Percentiles rank a stretch among this genome's conserved stretches.
Evolutionary conservation across 2,329 filamentous ascomycete species (phyloP).

Genomic region (Aspergillus arachidicola): DNA sequence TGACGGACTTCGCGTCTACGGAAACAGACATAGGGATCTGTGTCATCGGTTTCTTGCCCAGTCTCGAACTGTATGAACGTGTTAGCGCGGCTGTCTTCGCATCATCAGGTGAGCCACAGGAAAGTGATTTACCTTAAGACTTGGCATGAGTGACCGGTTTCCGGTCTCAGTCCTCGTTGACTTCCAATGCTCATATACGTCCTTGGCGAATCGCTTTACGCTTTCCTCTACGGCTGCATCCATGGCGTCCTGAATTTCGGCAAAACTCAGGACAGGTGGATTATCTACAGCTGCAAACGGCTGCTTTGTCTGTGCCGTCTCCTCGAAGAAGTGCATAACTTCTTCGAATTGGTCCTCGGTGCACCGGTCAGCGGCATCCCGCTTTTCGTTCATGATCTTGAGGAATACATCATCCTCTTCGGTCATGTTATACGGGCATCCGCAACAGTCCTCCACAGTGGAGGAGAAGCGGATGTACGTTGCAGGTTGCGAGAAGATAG

Average conservation of each 20-base stretch:
- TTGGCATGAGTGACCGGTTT: slow-evolving; percentile 74
- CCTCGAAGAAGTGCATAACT: slow-evolving; percentile 93
- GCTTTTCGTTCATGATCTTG: slow-evolving; percentile 79
- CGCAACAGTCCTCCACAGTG: slow-evolving; percentile 93
- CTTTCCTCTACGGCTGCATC: slow-evolving; percentile 59
- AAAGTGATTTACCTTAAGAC: slow-evolving; percentile 63
- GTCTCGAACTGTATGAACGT: slow-evolving; percentile 69
- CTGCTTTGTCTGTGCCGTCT: slow-evolving; percentile 78
- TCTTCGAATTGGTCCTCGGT: slow-evolving; percentile 91
- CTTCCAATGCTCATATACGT: slow-evolving; percentile 91
- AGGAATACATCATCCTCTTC: slow-evolving; percentile 86
- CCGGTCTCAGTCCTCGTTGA: slow-evolving; percentile 64
- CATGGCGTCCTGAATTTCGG: slow-evolving; percentile 72
- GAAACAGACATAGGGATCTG: slow-evolving; percentile 98
- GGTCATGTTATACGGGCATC: slow-evolving; percentile 91
- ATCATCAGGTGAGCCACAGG: not conserved
- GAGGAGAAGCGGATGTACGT: slow-evolving; percentile 98
- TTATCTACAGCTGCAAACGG: slow-evolving; percentile 91
- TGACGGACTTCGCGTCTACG: slow-evolving; percentile 90
- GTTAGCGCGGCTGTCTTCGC: slow-evolving; percentile 18
- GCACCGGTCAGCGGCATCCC: slow-evolving; percentile 64
- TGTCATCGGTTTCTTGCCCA: slow-evolving; percentile 89
- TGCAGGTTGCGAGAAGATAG: slow-evolving; percentile 76
- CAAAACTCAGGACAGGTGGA: slow-evolving; percentile 73
- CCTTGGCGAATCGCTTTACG: slow-evolving; percentile 66